phyloP scores from a whole-genome alignment of 495 filamentous ascomycete species.

The Aspergillus ellipticus region DNA sequence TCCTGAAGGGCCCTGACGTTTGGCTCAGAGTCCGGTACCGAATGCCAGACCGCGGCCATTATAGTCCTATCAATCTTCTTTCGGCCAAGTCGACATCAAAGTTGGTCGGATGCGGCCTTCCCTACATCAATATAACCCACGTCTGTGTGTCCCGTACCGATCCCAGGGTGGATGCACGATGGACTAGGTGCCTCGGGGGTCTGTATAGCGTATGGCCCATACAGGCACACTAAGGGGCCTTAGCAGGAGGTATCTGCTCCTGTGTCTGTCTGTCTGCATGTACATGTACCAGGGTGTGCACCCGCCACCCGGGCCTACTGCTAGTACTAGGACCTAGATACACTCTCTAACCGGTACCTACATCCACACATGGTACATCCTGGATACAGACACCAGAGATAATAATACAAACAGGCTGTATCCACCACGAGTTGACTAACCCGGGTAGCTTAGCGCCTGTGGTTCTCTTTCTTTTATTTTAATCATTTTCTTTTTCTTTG shows the following conservation, averaged over 20 bases:
- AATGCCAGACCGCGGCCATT: not conserved
- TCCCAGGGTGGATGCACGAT: not conserved
- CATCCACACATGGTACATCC: not conserved
- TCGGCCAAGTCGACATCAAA: not conserved
- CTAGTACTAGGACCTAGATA: too few relatives aligned
- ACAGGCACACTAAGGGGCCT: not conserved
- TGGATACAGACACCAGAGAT: not conserved
- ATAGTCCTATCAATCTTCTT: not conserved
- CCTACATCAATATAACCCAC: not conserved
- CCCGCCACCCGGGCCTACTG: not conserved
- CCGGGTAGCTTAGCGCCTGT: not conserved
- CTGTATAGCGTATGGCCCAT: not conserved
- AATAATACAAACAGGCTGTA: not conserved
- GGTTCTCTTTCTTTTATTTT: not conserved
- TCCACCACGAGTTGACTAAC: not conserved
- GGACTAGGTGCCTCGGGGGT: not conserved
- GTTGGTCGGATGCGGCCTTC: not conserved
- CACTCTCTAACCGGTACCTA: not conserved
- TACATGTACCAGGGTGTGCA: not conserved
- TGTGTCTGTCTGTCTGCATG: not conserved
- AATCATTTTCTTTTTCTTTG: not conserved
- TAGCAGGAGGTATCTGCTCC: not conserved
- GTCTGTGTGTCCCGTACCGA: not conserved
- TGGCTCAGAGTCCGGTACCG: not conserved
- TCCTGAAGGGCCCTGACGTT: conserved; percentile 6